Percentiles rank a stretch among this genome's conserved stretches.
phyloP scores from a whole-genome alignment of 306 rosid genomes.

The Chamaecrista fasciculata region DNA sequence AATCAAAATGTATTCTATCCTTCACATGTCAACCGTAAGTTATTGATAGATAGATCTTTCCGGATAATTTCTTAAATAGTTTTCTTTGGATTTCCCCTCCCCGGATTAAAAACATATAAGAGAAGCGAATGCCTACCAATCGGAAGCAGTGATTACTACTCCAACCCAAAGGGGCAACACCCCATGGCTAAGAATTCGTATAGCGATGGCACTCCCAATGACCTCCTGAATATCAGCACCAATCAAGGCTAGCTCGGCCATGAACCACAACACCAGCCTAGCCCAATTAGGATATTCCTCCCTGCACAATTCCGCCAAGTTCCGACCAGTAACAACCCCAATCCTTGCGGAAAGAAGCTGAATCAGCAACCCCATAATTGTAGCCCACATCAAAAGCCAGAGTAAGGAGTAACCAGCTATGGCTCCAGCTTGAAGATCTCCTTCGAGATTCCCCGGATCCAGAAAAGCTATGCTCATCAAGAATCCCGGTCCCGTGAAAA shows the following conservation, averaged over 20 bases:
- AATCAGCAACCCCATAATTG: conserved; percentile 70
- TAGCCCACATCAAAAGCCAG: conserved; percentile 89
- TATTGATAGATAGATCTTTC: no score
- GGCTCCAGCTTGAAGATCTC: conserved; percentile 89
- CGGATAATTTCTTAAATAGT: no score
- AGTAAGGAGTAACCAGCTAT: conserved; percentile 80
- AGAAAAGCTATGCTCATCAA: conserved; percentile 87
- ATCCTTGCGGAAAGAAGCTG: conserved; percentile 68
- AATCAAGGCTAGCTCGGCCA: conserved; percentile 92
- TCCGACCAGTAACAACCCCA: conserved; percentile 82
- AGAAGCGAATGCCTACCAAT: conserved; percentile 50
- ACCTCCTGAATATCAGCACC: conserved; percentile 96
- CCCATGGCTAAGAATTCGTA: conserved; percentile 77
- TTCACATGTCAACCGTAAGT: no score
- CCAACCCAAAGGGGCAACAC: conserved; percentile 82
- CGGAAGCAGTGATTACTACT: conserved; percentile 79
- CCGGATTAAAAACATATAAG: no score
- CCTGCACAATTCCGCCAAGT: conserved; percentile 80
- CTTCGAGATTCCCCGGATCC: conserved; percentile 92
- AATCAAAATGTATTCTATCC: no score
- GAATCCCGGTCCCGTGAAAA: conserved; percentile 84
- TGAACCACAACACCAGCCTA: conserved; percentile 60
- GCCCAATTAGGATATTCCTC: conserved; percentile 86
- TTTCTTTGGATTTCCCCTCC: no score
- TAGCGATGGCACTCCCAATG: conserved; percentile 89